Evolutionary conservation across 768 basidiomycete genomes (phyloP), one percentile per base, ranked within the genome.

Genomic region (Boletus rubescentipes): DNA sequence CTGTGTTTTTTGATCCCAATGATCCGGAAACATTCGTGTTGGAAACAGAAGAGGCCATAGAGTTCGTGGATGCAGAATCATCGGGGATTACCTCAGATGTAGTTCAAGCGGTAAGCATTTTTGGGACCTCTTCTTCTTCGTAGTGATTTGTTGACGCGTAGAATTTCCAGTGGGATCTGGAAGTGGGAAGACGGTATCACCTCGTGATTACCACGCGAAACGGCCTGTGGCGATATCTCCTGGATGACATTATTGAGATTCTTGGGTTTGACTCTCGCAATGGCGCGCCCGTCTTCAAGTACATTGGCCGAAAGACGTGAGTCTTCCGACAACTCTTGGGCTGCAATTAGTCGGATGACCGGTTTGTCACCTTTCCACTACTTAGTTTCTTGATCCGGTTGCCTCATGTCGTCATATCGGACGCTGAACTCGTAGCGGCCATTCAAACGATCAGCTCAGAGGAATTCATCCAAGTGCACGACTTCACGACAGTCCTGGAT

Each of bases 181-280:
- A 61, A 14, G 34, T 37, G n/a, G 60, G 60, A 16, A 35, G 38
- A 18, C 45, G 21, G 3, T 60, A 62, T 38, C 45, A 55, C 16
- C 15, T 56, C 5, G 49, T 54, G 12, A 0, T 64, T 6, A 63
- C 59, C 16, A 63, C 62, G 9, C 48, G 47, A 32, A 51, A 55
- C 7, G 62, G 62, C 7, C 38, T 57, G n/a, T 63, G 58, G 62
- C 35, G 61, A 14, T 60, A 63, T 31, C 36, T 43, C 7, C 21
- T 63, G 10, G 58, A 56, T 34, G 62, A 60, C 31, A 36, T 63
- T 21, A 40, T 62, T 9, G 46, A 56, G 26, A 37, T 63, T 14
- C 10, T 54, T 4, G 63, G 61, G 5, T 63, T 63, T 29, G 59
- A 39, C 18, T 51, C 52, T 9, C 31, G 41, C 8, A 51, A 46